Evolutionary conservation across 2,329 filamentous ascomycete species (phyloP), one percentile per base, ranked within the genome.

Genomic region (Pseudopithomyces maydicus): DNA sequence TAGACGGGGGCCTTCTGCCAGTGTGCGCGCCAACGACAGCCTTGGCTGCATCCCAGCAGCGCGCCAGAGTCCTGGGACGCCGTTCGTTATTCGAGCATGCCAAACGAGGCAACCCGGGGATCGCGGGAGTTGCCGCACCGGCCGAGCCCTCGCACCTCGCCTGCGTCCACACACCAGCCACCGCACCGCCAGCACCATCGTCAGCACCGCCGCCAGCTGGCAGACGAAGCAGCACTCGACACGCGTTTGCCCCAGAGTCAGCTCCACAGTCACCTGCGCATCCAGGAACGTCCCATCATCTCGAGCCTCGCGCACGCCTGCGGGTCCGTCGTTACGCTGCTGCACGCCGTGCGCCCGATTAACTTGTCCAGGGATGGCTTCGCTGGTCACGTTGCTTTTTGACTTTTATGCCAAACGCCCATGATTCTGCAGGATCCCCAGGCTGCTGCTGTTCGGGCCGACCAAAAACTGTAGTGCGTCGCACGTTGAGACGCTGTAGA

Each of bases 91-190:
- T 49, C 19, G 38, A n/a, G 29, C 6, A 17, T 26, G n/a, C 51
- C 42, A 42, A 53, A 44, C 10, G 17, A 41, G 38, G 53, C 46
- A 45, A 51, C 38, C 46, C 53, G 53, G 52, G 46, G 44, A 26
- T 10, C 38, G n/a, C 35, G 26, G 26, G 26, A 29, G 26, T 29
- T 33, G 36, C 15, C 20, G 41, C 41, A 32, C 20, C 23, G 11
- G n/a, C 32, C 32, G 32, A 41, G 23, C 12, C 36, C 8, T 35
- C 23, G 36, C 19, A 44, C n/a, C 5, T 15, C 17, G 42, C 5
- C 23, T n/a, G n/a, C 4, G 26, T 29, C 26, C 26, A 5, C 26
- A 8, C 26, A 29, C 26, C 26, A 29, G 26, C 8, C 19, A 11
- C 8, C 38, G 14, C n/a, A 42, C 38, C 38, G 38, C 38, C n/a